phyloP scores from a whole-genome alignment of 2,329 filamentous ascomycete species.

The Ustilaginoidea virens region DNA sequence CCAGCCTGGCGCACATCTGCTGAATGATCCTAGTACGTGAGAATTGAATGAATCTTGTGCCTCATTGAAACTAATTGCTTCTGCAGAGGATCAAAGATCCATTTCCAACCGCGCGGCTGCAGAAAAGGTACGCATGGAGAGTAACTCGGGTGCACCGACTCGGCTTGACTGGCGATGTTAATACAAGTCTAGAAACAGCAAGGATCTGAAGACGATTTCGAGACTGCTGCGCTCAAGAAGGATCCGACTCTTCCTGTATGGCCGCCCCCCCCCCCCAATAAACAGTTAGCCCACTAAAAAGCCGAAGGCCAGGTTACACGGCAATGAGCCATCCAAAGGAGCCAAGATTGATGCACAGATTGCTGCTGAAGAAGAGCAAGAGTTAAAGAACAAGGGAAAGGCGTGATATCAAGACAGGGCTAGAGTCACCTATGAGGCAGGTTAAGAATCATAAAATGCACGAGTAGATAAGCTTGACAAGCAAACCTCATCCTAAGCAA shows the following conservation, averaged over 20 bases:
- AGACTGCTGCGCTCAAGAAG: conserved; percentile 30
- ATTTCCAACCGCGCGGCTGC: conserved; percentile 57
- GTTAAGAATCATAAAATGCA: too few relatives aligned
- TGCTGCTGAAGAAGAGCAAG: conserved; percentile 50
- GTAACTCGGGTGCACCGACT: too few relatives aligned
- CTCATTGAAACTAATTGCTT: not conserved
- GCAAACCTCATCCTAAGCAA: too few relatives aligned
- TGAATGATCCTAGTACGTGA: conserved; percentile 54
- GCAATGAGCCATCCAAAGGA: conserved; percentile 58
- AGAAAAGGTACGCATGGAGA: conserved; percentile 39
- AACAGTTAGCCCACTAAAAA: too few relatives aligned
- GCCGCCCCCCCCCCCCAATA: conserved; percentile 1
- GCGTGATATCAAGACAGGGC: conserved; percentile 4
- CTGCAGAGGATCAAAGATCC: conserved; percentile 50
- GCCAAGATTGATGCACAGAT: conserved; percentile 58
- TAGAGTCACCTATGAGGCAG: conserved; percentile 3
- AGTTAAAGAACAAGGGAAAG: conserved; percentile 41
- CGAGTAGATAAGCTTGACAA: too few relatives aligned
- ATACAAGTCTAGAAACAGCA: conserved; percentile 16
- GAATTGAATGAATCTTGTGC: not conserved
- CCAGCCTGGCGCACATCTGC: conserved; percentile 49
- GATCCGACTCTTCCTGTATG: conserved; percentile 46
- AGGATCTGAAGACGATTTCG: conserved; percentile 27
- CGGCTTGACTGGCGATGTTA: conserved; percentile 1
- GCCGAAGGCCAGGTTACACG: conserved; percentile 52